Base-by-base conservation (phyloP, 208 protist genomes). In the Eutreptiella sp. region DNA sequence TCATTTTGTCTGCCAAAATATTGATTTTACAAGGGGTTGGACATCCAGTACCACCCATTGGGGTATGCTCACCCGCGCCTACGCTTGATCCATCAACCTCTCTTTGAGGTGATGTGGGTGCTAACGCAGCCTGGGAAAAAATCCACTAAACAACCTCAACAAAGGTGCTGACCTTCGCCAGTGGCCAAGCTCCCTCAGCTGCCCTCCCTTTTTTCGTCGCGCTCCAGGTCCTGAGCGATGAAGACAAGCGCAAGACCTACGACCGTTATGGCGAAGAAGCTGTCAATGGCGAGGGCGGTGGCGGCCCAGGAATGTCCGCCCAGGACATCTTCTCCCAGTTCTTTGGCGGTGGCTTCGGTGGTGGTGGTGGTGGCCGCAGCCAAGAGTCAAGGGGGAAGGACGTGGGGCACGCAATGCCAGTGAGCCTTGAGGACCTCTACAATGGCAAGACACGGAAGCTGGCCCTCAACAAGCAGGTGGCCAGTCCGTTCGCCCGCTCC, bases 251-350 rank as follows among this genome's bases (percentile, higher is more conserved):
- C 63, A 65, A 76, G 36, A 70, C 87, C 29, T 99, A 99, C 68
- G 97, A 99, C 68, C 69, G 93, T 66, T 97, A 92, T 73, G 97
- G 96, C 42, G 90, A 98, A 77, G 80, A 98, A 50, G 94, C 89
- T 38, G 77, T 97, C 3, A 83, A 94, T 48, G 88, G 87, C 70
- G 89, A 93, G 29, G 75, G 77, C 59, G 75, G 70, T 39, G 88
- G 79, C 28, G 34, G 31, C 27, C 69, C 58, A 28, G 52, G 24
- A 32, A 76, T 90, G 19, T 83, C 90, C 63, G 82, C 85, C 39
- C 81, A 70, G 29, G 85, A 93, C 50, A 87, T 93, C 66, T 92
- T 92, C 75, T 72, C 82, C 38, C 80, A 42, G 61, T 93, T 89
- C 73, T 93, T 90, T 63, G 85, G 88, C 50, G 88, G 84, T 32